phyloP scores from a whole-genome alignment of 768 basidiomycete genomes.

The Clitopilus passeckerianus region DNA sequence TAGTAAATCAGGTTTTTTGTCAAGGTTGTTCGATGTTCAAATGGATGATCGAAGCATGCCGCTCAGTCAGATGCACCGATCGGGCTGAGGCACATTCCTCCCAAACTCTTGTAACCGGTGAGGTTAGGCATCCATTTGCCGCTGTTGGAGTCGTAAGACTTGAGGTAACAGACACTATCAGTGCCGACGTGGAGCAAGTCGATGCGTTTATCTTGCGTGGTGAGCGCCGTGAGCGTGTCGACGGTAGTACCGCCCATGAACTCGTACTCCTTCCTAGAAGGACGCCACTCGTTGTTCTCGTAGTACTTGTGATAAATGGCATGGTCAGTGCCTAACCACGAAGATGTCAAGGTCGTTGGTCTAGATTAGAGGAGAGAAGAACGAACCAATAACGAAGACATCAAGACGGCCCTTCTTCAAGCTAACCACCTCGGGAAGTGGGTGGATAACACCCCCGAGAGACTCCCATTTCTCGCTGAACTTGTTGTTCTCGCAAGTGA shows the following conservation, averaged over 20 bases:
- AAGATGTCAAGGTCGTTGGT: neutral
- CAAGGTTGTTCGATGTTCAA: too few species aligned
- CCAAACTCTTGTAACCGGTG: neutral
- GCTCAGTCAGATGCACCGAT: neutral
- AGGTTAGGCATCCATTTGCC: neutral
- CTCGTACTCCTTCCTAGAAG: neutral
- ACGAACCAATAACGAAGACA: neutral
- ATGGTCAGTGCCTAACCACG: neutral
- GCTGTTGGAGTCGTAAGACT: neutral
- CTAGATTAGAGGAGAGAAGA: neutral
- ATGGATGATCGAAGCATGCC: neutral
- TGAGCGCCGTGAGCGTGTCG: neutral
- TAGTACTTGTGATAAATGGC: constrained; percentile 1
- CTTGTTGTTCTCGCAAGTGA: neutral
- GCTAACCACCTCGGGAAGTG: neutral
- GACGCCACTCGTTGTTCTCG: neutral
- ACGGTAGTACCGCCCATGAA: neutral
- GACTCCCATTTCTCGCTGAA: neutral
- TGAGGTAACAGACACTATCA: neutral
- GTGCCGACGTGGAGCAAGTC: neutral
- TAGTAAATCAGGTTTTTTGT: too few species aligned
- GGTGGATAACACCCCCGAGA: neutral
- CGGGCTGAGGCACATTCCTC: neutral
- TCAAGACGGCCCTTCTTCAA: neutral
- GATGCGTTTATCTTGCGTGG: neutral